Evolutionary conservation across 768 basidiomycete genomes (phyloP), one percentile per base, ranked within the genome.

Genomic region (Coprinopsis cinerea): DNA sequence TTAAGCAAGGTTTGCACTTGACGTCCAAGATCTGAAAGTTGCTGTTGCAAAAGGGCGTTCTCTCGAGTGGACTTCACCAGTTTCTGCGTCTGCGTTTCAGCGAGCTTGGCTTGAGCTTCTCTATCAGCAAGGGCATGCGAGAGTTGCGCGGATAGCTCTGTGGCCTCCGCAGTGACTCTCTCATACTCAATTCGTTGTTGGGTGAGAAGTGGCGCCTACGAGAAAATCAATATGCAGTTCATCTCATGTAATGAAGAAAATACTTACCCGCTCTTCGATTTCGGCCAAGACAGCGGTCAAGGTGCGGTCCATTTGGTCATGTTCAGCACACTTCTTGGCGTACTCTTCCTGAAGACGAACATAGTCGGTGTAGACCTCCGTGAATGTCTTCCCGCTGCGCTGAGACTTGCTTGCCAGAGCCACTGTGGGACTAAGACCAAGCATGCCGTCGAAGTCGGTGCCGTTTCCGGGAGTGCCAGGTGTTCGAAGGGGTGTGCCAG

Each of bases 181-280:
- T 89, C 87, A 61, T 95, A 93, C 65, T 97, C 94, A 3, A 74
- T 72, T 17, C 90, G 85, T 67, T 97, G 95, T 64, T 95, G 88
- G 14, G 86, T 82, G 6, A 99, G 75, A 22, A 92, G 75, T 7
- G 95, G 95, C 13, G 92, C 92, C 93, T 96, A 24, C 53, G 18
- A 51, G 32, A 52, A 22, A 39, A 39, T 47, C 47, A 26, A 23
- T 18, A 23, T 32, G 5, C 22, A 37, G 15, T 7, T 15, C 10
- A 7, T 14, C 15, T 17, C 11, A 32, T 34, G n/a, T 27, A 13
- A 47, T 28, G 4, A 23, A 18, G 14, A 37, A 27, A 57, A n/a
- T n/a, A n/a, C 85, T 45, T 60, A 91, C 90, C 64, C 88, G 73
- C 70, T 95, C 95, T 63, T 94, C 86, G 49, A 98, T 90, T 67